Evolutionary conservation across 371 early-diverging fungal genomes (phyloP), one percentile per base, ranked within the genome.

Genomic region (Synchytrium microbalum): DNA sequence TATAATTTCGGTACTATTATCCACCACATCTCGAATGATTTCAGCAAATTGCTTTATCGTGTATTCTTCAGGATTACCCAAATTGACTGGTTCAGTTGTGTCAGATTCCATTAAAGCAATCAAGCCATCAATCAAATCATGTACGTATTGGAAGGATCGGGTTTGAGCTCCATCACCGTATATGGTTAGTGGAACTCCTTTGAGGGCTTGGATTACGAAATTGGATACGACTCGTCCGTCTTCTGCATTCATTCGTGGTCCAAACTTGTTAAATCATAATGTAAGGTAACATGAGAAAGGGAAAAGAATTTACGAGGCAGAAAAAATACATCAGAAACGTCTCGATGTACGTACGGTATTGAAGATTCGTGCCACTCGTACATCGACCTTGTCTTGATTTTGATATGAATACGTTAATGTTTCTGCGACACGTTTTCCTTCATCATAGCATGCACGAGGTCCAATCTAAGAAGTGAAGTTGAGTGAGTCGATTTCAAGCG

Each of bases 191-290:
- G 86, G 80, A 64, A 91, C 83, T 1, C 88, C 88, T 32, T 83
- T 80, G 29, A 92, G 72, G 0, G 92, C 90, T 72, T 91, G 92
- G 75, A 89, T 88, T 65, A 92, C 88, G 68, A 92, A 92, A 70
- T 92, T 92, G 72, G 86, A 86, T n/a, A 92, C 91, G 5, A 92
- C 93, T 10, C 93, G 79, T 16, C 93, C 93, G 69, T 92, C 93
- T 30, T 88, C 83, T 58, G 83, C 86, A 66, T 89, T 90, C 93
- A 92, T 92, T 28, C 92, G 81, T 8, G 93, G 93, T 8, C 91
- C 92, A 75, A 83, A 88, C 0, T 85, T 77, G n/a, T n/a, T n/a
- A n/a, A n/a, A n/a, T n/a, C n/a, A n/a, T n/a, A n/a, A n/a, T n/a
- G n/a, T n/a, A n/a, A n/a, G n/a, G n/a, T n/a, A n/a, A n/a, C n/a